Percentiles rank a stretch among this genome's conserved stretches.
phyloP scores from a whole-genome alignment of 2,329 filamentous ascomycete genomes.

The Uncinocarpus reesii region DNA sequence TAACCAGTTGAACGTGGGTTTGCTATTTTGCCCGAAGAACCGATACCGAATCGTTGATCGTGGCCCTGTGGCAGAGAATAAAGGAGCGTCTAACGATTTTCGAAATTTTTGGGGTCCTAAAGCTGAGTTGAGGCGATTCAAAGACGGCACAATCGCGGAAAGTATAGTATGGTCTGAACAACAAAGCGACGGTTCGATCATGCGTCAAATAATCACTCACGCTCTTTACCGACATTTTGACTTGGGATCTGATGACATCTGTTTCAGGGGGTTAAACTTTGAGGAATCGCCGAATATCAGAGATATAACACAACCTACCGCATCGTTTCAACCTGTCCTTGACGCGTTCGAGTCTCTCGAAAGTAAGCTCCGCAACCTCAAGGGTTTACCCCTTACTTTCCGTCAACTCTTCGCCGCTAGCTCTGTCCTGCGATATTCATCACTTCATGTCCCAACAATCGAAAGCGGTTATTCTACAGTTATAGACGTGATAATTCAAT shows the following conservation, averaged over 20 bases:
- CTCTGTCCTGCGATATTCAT: slow-evolving; percentile 63
- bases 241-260: slow-evolving; percentile 44
- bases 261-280: slow-evolving; percentile 42
- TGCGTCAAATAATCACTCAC: slow-evolving; percentile 69
- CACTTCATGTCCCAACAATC: slow-evolving; percentile 26
- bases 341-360: slow-evolving; percentile 65
- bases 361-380: slow-evolving; percentile 62
- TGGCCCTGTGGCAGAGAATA: slow-evolving; percentile 76
- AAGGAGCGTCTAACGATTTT: slow-evolving; percentile 69
- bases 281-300: slow-evolving; percentile 28
- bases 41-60: slow-evolving; percentile 71
- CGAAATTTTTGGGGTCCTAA: slow-evolving; percentile 92
- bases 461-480: slow-evolving; percentile 33
- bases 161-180: slow-evolving; percentile 74
- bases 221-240: slow-evolving; percentile 61
- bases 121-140: slow-evolving; percentile 85
- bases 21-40: slow-evolving; percentile 63
- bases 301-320: slow-evolving; percentile 18
- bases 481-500: slow-evolving; percentile 74
- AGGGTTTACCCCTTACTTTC: slow-evolving; percentile 78
- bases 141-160: slow-evolving; percentile 86
- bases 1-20: slow-evolving; percentile 48
- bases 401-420: slow-evolving; percentile 67
- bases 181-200: slow-evolving; percentile 51
- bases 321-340: slow-evolving; percentile 56